Evolutionary conservation across 106 monocot species (phyloP), one percentile per base, ranked within the genome.

Genomic region (Xerophyta viscosa): DNA sequence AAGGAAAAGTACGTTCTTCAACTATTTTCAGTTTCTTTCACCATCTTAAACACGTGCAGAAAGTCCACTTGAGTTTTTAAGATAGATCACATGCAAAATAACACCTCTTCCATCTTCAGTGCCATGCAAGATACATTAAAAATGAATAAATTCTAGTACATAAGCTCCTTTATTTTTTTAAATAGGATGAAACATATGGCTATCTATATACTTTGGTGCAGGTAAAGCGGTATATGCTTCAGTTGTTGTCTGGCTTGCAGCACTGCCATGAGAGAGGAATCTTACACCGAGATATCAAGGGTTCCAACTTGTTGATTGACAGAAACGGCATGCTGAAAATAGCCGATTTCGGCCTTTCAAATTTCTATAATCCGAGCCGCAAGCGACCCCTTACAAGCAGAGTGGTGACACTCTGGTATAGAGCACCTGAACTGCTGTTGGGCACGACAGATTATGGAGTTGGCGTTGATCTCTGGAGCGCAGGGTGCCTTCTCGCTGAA

Each of bases 221-320:
- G 71, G 59, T 72, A 28, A 72, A 72, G 21, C 60, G 59, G 46
- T 72, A 72, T 31, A 72, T 72, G 72, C 58, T 52, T 33, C 72
- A 72, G 17, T 45, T 72, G 20, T 20, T 72, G 37, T 72, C 72
- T 29, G 72, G 72, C n/a, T 56, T 72, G 24, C 72, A 72, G 25
- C 72, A 72, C 36, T 72, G 72, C 52, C 72, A 72, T 53, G 72
- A 72, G 60, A 59, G 52, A 27, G 72, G 72, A 30, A 66, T 72
- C 46, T 54, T 72, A 45, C 72, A 72, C 49, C n/a, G 72, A 71
- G n/a, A n/a, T n/a, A n/a, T n/a, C n/a, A n/a, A n/a, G n/a, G n/a
- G n/a, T n/a, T n/a, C n/a, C n/a, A n/a, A 71, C 41, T 31, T 72
- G 36, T 54, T 72, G 59, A 72, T 72, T 41, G 72, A 72, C 37